phyloP scores from a whole-genome alignment of 1,284 basidiomycete species.

The Paramarasmius palmivorus region DNA sequence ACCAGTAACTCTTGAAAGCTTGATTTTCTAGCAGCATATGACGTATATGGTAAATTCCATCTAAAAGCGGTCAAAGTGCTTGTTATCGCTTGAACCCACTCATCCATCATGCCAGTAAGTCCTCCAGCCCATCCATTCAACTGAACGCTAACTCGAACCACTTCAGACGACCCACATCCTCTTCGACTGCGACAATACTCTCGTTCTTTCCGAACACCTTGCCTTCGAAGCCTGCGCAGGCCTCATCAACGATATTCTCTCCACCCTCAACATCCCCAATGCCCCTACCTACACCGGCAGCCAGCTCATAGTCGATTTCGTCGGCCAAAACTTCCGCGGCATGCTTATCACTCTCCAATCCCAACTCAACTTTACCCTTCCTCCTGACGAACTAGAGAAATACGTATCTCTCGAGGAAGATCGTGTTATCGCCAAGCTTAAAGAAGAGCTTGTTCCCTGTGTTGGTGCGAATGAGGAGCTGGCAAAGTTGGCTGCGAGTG shows the following conservation, averaged over 20 bases:
- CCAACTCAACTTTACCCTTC: slow-evolving; percentile 20
- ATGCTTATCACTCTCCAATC: slow-evolving; percentile 25
- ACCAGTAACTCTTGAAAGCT: no score
- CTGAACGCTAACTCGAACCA: neutral
- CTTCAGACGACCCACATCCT: slow-evolving; percentile 24
- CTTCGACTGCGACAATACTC: slow-evolving; percentile 29
- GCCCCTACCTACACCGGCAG: slow-evolving; percentile 25
- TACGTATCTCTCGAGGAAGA: slow-evolving; percentile 26
- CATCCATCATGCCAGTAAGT: neutral
- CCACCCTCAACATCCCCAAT: slow-evolving; percentile 17
- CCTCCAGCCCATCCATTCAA: neutral
- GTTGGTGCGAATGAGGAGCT: slow-evolving; percentile 18
- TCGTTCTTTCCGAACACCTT: slow-evolving; percentile 26
- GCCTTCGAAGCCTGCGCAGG: slow-evolving; percentile 28
- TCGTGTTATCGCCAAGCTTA: slow-evolving; percentile 23
- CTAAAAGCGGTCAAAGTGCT: no score
- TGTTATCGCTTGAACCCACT: no score
- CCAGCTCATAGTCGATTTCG: slow-evolving; percentile 24
- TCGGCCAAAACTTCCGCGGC: slow-evolving; percentile 30
- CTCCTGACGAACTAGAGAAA: slow-evolving; percentile 17
- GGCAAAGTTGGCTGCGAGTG: slow-evolving; percentile 14
- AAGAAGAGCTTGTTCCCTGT: slow-evolving; percentile 21
- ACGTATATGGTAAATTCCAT: no score
- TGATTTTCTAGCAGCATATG: no score
- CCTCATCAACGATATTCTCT: slow-evolving; percentile 25